Base-by-base conservation (phyloP, 23 red algal species). In the Pyropia yezoensis region DNA sequence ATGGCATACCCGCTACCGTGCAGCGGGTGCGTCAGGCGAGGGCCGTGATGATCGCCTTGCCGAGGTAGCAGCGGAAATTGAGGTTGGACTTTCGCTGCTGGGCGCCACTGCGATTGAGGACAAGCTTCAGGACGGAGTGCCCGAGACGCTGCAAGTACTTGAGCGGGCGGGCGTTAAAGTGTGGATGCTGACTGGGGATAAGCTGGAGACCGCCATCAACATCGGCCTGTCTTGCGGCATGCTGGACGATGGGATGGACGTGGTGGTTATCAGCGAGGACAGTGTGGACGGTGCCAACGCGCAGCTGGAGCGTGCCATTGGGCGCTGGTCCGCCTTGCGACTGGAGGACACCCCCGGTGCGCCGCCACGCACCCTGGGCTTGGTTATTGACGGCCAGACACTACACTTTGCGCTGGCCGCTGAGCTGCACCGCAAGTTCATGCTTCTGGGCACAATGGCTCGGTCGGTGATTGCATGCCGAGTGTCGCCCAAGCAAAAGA, bases 31-130 rank as follows among this genome's bases (percentile, higher is more conserved):
- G 7, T 58, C 67, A n/a, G 52, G 82, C 33, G 70, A 80, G 39
- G 69, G 82, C 33, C 52, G 81, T 21, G 78, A 82, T 8, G 78
- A 57, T 14, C 57, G 34, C 14, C 52, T 96, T 47, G 73, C 69
- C 17, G 78, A 28, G 52, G 66, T 89, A 55, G 83, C 69, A 6
- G 93, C 90, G 27, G 79, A 90, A 55, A 45, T 97, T 25, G 93
- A 97, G 62, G 56, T 52, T 20, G 76, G 50, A 1, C 49, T 79
- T 13, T 29, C 50, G 27, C 65, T 79, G 15, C 19, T 73, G 19
- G 75, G 75, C 51, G 33, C 51, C 1, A 88, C 49, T 25, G 73
- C 65, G 19, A 79, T 78, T 63, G 73, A 68, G 49, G 83, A 88
- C 49, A 58, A 73, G 7, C 75, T 88, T 29, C 75, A 88, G 54